These are phyloP conservation scores for Ensete glaucum DNA, from an alignment of 176 grass and related monocot species.

Conservation along the genomic window DNA sequence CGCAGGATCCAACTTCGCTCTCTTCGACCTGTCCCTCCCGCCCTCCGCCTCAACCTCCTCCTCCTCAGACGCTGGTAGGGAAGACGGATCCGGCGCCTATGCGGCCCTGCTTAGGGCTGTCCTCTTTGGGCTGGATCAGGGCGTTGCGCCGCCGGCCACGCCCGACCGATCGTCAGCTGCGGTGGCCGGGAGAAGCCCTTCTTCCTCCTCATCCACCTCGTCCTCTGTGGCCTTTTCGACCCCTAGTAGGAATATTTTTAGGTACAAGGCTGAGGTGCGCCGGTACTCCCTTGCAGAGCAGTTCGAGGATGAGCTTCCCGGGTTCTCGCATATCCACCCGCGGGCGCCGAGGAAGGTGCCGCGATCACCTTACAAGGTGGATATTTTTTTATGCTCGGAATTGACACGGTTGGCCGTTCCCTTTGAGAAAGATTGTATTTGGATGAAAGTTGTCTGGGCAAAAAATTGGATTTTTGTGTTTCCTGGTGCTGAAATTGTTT, in stretches of 20 bases:
- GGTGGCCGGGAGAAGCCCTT: constrained; percentile 29
- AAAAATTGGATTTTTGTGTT: background rate
- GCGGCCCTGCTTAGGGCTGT: constrained; percentile 64
- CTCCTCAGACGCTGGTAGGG: constrained; percentile 11
- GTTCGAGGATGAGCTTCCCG: constrained; percentile 64
- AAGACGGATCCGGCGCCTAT: constrained; percentile 51
- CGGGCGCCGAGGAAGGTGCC: constrained; percentile 55
- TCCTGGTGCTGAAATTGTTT: background rate
- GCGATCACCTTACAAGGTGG: constrained; percentile 76
- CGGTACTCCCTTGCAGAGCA: constrained; percentile 39
- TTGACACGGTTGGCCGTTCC: background rate
- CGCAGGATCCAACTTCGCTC: constrained; percentile 42
- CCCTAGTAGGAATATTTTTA: constrained; percentile 60
- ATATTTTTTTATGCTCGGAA: background rate
- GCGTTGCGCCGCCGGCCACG: constrained; percentile 3
- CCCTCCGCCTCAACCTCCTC: constrained; percentile 1
- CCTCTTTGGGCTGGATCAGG: constrained; percentile 43
- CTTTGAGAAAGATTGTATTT: background rate
- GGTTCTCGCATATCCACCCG: constrained; percentile 27
- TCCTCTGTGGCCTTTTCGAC: constrained; percentile 36
- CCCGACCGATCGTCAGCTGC: background rate
- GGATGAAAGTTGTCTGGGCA: background rate
- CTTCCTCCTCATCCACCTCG: constrained; percentile 46
- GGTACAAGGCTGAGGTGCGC: constrained; percentile 84
- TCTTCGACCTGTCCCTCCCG: constrained; percentile 47